Conservation (phyloP, 1,284 basidiomycete species). For the Ceratobasidium sp. region DNA sequence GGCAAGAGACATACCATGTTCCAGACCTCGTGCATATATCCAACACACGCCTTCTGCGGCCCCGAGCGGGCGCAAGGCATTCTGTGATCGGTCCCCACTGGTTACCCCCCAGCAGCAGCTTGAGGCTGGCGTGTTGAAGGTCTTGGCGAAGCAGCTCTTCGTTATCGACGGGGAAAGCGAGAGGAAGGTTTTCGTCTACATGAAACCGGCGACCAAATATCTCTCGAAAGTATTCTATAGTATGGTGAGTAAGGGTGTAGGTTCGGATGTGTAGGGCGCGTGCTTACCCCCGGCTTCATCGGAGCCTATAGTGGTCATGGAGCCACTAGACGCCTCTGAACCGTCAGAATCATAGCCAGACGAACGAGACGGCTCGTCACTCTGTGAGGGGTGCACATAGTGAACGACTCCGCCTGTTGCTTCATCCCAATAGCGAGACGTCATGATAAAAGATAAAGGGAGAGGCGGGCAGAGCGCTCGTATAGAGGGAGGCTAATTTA, state of each 20-base stretch:
- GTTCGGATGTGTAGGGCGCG: not conserved
- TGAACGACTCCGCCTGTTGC: slow-evolving; percentile 17
- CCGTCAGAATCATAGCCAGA: slow-evolving; percentile 37
- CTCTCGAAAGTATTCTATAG: slow-evolving; percentile 44
- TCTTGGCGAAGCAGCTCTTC: slow-evolving; percentile 40
- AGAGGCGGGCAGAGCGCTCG: not conserved
- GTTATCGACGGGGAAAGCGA: slow-evolving; percentile 43
- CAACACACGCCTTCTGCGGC: slow-evolving; percentile 43
- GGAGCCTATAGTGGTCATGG: slow-evolving; percentile 45
- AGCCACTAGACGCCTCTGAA: slow-evolving; percentile 30
- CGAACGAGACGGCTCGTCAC: slow-evolving; percentile 31
- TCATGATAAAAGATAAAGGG: not conserved
- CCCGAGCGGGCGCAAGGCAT: slow-evolving; percentile 31
- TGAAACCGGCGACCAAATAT: slow-evolving; percentile 43
- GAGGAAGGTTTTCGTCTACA: slow-evolving; percentile 41
- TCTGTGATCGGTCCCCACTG: slow-evolving; percentile 42
- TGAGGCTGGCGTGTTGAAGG: slow-evolving; percentile 41
- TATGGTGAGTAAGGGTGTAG: not conserved
- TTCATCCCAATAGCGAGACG: slow-evolving; percentile 33
- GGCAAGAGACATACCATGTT: slow-evolving; percentile 40
- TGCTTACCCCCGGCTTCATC: slow-evolving; percentile 44
- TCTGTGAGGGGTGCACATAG: slow-evolving; percentile 21
- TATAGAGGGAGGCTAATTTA: not conserved
- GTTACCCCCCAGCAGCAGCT: slow-evolving; percentile 42
- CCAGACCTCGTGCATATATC: slow-evolving; percentile 45